phyloP scores from a whole-genome alignment of 495 filamentous ascomycete species.

The Sphaerosporella brunnea region DNA sequence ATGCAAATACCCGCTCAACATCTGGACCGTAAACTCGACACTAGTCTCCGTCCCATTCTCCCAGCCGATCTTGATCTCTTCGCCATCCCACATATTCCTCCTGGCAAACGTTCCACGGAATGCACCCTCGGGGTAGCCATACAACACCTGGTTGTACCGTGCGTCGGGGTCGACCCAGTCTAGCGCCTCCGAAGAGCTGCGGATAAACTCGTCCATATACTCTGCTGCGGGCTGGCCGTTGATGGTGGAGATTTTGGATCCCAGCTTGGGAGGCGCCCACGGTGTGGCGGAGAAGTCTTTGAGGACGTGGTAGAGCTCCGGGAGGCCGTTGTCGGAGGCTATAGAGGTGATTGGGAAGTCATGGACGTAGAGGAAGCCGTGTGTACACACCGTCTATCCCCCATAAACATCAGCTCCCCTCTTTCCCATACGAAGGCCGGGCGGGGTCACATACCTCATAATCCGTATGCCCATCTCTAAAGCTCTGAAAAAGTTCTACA shows the following conservation, averaged over 20 bases:
- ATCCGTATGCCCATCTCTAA: constrained; percentile 14
- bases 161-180: constrained; percentile 17
- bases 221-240: constrained; percentile 7
- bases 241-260: constrained; percentile 11
- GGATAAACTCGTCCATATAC: constrained; percentile 12
- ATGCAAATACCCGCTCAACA: background rate
- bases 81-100: constrained; percentile 16
- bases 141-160: constrained; percentile 14
- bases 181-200: constrained; percentile 11
- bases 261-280: constrained; percentile 7
- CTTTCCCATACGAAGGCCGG: background rate
- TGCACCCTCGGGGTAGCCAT: constrained; percentile 6
- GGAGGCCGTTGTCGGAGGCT: constrained; percentile 1
- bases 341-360: constrained; percentile 13
- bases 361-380: constrained; percentile 13
- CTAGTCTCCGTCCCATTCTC: constrained; percentile 12
- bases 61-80: constrained; percentile 10
- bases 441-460: constrained; percentile 5
- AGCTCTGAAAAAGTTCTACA: constrained; percentile 12
- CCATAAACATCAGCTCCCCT: background rate
- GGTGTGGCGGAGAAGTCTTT: constrained; percentile 7
- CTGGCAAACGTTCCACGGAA: constrained; percentile 9
- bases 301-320: constrained; percentile 12
- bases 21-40: constrained; percentile 10
- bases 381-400: constrained; percentile 8